Base-by-base conservation (phyloP, 306 rosid species). In the Chamaecrista fasciculata region DNA sequence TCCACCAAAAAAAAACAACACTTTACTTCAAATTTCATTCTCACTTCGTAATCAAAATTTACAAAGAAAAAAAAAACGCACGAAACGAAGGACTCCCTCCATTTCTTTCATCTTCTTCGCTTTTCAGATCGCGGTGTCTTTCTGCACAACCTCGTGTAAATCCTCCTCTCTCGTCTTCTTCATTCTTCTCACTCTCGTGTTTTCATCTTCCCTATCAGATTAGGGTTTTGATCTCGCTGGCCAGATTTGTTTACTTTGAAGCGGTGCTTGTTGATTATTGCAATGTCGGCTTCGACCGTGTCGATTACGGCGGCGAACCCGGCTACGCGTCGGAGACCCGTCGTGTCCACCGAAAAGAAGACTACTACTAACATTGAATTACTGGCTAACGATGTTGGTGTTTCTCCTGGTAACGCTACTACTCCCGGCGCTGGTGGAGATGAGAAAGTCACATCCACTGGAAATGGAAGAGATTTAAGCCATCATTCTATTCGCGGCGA, bases 201-300 rank as follows among this genome's bases (percentile, higher is more conserved):
- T 24, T 25, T 65, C 15, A 36, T 47, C 26, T 52, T 76, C 53
- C 58, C 23, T 33, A 16, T 7, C 33, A 25, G 23, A 52, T 53
- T 73, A 68, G 83, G 79, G 83, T 59, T 79, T 67, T 66, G 25
- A 12, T 39, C 20, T 16, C 33, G 29, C 20, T 3, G 52, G 23
- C 19, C 18, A 1, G 34, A 3, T 28, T 29, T 2, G 1, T 28
- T 29, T 2, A 16, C 12, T 11, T 28, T 64, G 62, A 53, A 62
- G 21, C 36, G 28, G 65, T 33, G 63, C n/a, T 81, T 25, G 73
- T 23, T 56, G 52, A 68, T 42, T 52, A 68, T 42, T 52, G 80
- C 65, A 79, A 95, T 95, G 99, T 91, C 99, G 74, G 96, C 99
- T 75, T 91, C 99, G 76, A 89, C 96, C 44, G 90, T 89, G 11